Evolutionary conservation across 441 rosid species (phyloP), one percentile per base, ranked within the genome.

Genomic region (Bocquillonia castaneifolia): DNA sequence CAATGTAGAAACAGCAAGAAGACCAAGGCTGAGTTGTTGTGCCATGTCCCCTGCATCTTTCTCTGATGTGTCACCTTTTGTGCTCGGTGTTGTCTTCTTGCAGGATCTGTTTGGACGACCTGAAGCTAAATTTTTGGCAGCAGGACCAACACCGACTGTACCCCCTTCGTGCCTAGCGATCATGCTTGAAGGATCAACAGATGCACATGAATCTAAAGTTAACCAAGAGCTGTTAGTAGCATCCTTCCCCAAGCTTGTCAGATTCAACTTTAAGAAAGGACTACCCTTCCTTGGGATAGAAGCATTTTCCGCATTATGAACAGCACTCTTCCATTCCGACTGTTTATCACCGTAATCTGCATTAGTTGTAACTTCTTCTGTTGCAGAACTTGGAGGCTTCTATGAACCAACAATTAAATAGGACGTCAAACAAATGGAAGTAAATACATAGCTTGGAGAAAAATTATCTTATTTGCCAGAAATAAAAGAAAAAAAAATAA

Each of bases 151-250:
- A 69, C 40, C 64, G 2, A 67, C 39, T 40, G 65, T 69, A 74
- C 72, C 74, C 45, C 63, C 83, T 58, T 53, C 64, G 65, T 70
- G 76, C 74, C 66, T 79, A 48, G 76, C 63, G 77, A 78, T 84
- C 42, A 42, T 59, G 59, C 47, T 58, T 36, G 80, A 71, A 68
- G 75, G 70, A 54, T 63, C 74, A 68, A 66, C 73, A 18, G 79
- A 68, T n/a, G 81, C 81, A 67, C 81, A 78, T 18, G 89, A 79
- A 78, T 89, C 91, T 76, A 91, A 84, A 79, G 88, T 93, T 79
- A 93, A 77, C 97, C 96, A 89, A 61, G 96, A 88, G 70, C 76
- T 73, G 72, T 78, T 76, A 52, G 77, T 63, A 47, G 72, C 69
- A 59, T 85, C 91, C 69, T 79, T 86, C 62, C 76, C 79, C 44